A percentile compares a stretch with the other conserved stretches of the same genome.
These are phyloP conservation scores for Rosellinia necatrix DNA, from an alignment of 2,329 filamentous ascomycete genomes.

Conservation along the genomic window DNA sequence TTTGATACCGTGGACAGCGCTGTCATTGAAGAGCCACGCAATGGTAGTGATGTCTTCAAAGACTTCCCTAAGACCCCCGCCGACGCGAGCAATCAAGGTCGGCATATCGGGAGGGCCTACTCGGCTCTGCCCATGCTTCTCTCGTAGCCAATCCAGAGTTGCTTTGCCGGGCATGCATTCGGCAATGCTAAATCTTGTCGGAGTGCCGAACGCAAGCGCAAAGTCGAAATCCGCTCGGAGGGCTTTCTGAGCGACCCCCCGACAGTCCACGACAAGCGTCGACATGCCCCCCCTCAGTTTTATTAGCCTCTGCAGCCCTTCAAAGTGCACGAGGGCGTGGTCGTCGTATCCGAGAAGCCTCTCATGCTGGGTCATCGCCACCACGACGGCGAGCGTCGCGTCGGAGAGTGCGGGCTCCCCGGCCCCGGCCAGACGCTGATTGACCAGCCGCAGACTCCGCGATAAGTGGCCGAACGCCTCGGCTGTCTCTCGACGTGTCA, in stretches of 20 bases:
- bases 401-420: slow-evolving; percentile 33
- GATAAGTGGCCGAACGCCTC: slow-evolving; percentile 36
- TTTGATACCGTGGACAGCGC: slow-evolving; percentile 3
- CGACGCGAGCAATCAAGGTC: neutral
- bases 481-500: slow-evolving; percentile 15
- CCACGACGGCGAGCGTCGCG: slow-evolving; percentile 37
- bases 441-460: slow-evolving; percentile 36
- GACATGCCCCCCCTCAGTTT: slow-evolving; percentile 40
- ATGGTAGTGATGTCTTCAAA: slow-evolving; percentile 27
- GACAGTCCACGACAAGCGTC: slow-evolving; percentile 21
- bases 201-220: slow-evolving; percentile 32
- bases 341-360: slow-evolving; percentile 31
- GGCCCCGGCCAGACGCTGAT: slow-evolving; percentile 31
- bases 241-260: slow-evolving; percentile 33
- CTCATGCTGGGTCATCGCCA: slow-evolving; percentile 37
- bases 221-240: slow-evolving; percentile 35
- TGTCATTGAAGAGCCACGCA: slow-evolving; percentile 29
- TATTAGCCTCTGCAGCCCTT: slow-evolving; percentile 39
- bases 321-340: slow-evolving; percentile 37
- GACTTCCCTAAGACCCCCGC: slow-evolving; percentile 12
- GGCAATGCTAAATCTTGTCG: slow-evolving; percentile 24
- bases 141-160: slow-evolving; percentile 8
- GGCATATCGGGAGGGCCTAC: neutral
- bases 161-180: slow-evolving; percentile 7
- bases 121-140: neutral